Evolutionary conservation across 495 filamentous ascomycete species (phyloP).

Genomic region (Trichoderma orchidacearum): DNA sequence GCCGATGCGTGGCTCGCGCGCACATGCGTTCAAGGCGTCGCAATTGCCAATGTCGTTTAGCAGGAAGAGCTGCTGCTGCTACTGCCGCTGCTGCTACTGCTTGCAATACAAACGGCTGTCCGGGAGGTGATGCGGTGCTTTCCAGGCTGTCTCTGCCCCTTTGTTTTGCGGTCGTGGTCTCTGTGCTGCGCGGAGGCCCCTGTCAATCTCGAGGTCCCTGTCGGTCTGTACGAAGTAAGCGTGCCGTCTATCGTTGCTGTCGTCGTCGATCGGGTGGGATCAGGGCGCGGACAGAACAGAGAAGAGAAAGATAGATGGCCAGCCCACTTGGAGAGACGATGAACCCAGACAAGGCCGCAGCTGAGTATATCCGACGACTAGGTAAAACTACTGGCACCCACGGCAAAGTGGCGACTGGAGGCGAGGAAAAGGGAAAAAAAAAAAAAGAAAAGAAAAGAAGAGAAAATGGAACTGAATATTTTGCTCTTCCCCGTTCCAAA

Average conservation of each 20-base stretch:
- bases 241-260: neutral
- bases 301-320: neutral
- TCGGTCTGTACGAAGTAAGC: neutral
- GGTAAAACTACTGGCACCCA: neutral
- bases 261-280: neutral
- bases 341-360: neutral
- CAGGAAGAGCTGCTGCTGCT: neutral
- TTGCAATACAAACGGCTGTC: neutral
- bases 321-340: neutral
- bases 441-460: neutral
- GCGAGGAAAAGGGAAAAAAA: neutral
- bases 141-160: neutral
- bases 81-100: neutral
- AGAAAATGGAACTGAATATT: neutral
- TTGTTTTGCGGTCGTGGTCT: neutral
- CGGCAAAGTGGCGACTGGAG: neutral
- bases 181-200: neutral
- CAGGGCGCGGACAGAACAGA: neutral
- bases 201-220: conserved; percentile 1
- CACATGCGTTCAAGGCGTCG: neutral
- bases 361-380: neutral
- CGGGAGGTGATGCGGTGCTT: neutral
- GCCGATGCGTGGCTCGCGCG: neutral
- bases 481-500: neutral
- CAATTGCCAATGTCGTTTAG: neutral